Conservation (phyloP, 2,329 filamentous ascomycete genomes). For the Neofusicoccum laricinum region DNA sequence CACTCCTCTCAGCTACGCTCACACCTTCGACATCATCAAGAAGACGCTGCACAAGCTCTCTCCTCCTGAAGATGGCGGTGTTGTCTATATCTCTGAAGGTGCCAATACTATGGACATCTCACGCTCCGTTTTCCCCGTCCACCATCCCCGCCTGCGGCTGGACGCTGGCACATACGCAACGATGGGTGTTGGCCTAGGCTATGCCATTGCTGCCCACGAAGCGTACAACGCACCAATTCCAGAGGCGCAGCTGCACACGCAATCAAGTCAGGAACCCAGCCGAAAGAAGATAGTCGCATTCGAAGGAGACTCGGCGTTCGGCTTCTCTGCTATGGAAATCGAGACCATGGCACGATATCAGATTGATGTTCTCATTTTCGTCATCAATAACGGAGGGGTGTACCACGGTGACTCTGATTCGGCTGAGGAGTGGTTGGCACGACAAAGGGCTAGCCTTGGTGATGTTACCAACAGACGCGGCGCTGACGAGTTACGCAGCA, state of each 20-base stretch:
- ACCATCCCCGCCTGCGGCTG: conserved; percentile 54
- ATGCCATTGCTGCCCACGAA: conserved; percentile 55
- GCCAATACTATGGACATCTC: conserved; percentile 63
- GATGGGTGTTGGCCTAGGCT: conserved; percentile 59
- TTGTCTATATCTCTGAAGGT: conserved; percentile 58
- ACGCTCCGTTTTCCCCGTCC: conserved; percentile 52
- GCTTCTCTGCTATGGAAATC: conserved; percentile 55
- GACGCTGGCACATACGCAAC: conserved; percentile 59
- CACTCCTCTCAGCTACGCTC: conserved; percentile 49
- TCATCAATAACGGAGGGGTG: conserved; percentile 53
- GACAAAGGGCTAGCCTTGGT: conserved; percentile 39
- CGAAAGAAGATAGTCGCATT: conserved; percentile 56
- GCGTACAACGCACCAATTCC: conserved; percentile 50
- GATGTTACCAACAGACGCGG: conserved; percentile 26
- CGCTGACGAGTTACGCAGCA: conserved; percentile 42
- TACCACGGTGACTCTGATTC: conserved; percentile 37
- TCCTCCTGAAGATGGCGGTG: conserved; percentile 43
- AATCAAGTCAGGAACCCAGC: background rate
- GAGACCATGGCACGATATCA: conserved; percentile 56
- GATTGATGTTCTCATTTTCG: conserved; percentile 55
- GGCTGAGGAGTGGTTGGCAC: conserved; percentile 42
- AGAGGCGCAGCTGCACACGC: conserved; percentile 25
- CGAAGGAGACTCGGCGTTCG: conserved; percentile 57
- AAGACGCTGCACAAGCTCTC: conserved; percentile 46
- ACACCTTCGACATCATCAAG: conserved; percentile 54